Evolutionary conservation across 2,329 filamentous ascomycete genomes (phyloP).

Genomic region (Aureobasidium melanogenum): DNA sequence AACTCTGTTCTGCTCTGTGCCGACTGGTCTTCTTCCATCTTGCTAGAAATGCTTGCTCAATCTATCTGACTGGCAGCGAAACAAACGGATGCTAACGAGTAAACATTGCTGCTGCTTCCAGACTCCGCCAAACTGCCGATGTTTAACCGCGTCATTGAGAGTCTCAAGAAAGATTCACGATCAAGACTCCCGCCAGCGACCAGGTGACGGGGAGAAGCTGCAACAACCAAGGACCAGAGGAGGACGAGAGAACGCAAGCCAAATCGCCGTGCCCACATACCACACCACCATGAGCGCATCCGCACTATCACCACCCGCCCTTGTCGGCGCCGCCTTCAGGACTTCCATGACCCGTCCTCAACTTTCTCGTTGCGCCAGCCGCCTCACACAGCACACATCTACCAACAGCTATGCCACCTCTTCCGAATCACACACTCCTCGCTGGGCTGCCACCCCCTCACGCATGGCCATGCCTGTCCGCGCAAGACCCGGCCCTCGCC

Average conservation of each 20-base stretch:
- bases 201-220: background rate
- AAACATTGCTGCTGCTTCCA: background rate
- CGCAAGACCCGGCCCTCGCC: slow-evolving; percentile 38
- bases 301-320: slow-evolving; percentile 9
- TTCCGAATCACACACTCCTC: slow-evolving; percentile 30
- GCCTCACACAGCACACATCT: background rate
- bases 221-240: background rate
- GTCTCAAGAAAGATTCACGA: slow-evolving; percentile 4
- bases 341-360: slow-evolving; percentile 18
- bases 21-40: background rate
- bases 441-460: slow-evolving; percentile 42
- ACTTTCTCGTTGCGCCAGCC: slow-evolving; percentile 13
- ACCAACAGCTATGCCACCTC: slow-evolving; percentile 18
- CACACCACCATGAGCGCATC: background rate
- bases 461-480: slow-evolving; percentile 42
- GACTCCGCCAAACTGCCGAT: background rate
- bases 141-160: background rate
- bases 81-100: background rate
- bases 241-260: background rate
- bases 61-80: no score
- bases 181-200: background rate
- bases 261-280: background rate
- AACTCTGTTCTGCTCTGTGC: slow-evolving; percentile 14
- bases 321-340: slow-evolving; percentile 23
- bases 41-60: background rate